These are phyloP conservation scores for Penicillium paneum DNA, from an alignment of 2,329 filamentous ascomycete species.

Conservation along the genomic window DNA sequence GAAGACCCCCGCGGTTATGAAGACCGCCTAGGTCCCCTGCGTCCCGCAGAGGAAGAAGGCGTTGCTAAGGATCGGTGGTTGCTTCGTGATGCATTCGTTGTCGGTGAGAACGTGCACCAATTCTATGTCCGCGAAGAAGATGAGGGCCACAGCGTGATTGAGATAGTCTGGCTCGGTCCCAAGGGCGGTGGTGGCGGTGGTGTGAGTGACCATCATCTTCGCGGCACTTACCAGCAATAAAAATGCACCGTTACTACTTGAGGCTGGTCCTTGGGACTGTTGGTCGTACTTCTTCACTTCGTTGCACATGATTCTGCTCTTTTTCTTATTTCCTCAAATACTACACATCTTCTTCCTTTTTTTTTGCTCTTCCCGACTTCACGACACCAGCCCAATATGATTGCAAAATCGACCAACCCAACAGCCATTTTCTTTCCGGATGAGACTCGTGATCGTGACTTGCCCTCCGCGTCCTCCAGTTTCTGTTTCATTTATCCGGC, in stretches of 20 bases:
- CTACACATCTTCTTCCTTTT: conserved; percentile 15
- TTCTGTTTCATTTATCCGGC: conserved; percentile 36
- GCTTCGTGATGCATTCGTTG: conserved; percentile 37
- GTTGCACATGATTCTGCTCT: conserved; percentile 37
- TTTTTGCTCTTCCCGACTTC: conserved; percentile 8
- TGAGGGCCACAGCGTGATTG: conserved; percentile 43
- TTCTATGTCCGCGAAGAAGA: conserved; percentile 42
- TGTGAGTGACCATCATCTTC: conserved; percentile 30
- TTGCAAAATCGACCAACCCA: conserved; percentile 13
- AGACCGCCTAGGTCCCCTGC: conserved; percentile 39
- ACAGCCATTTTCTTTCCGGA: conserved; percentile 17
- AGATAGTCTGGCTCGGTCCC: conserved; percentile 45
- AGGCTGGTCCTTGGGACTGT: conserved; percentile 37
- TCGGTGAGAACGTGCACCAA: conserved; percentile 45
- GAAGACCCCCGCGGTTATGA: conserved; percentile 44
- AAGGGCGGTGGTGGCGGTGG: conserved; percentile 38
- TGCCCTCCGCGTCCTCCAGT: conserved; percentile 25
- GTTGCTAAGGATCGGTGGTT: conserved; percentile 44
- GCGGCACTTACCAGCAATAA: conserved; percentile 30
- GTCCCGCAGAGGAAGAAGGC: conserved; percentile 39
- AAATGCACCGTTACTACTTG: conserved; percentile 14
- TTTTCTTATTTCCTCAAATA: conserved; percentile 17
- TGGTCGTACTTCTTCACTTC: conserved; percentile 28
- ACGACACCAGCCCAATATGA: conserved; percentile 19
- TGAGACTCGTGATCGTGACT: conserved; percentile 23